These are phyloP conservation scores for Candida chilensis DNA, from an alignment of 805 yeast genomes.

Conservation along the genomic window DNA sequence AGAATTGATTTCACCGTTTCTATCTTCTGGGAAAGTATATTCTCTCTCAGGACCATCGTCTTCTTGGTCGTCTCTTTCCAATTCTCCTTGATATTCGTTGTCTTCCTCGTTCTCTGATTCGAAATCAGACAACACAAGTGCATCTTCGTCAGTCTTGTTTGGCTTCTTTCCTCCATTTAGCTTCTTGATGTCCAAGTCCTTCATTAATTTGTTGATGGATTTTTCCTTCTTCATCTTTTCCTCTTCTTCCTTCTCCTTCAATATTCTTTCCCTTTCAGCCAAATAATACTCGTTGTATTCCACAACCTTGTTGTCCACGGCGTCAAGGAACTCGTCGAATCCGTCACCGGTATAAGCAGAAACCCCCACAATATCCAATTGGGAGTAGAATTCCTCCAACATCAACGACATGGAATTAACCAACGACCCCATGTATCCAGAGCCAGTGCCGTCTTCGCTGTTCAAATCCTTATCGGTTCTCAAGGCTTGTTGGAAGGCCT, in stretches of 20 bases:
- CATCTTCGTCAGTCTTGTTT: constrained; percentile 15
- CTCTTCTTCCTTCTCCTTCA: constrained; percentile 67
- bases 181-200: constrained; percentile 65
- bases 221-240: constrained; percentile 66
- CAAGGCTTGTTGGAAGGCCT: constrained; percentile 76
- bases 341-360: constrained; percentile 93
- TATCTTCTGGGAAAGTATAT: constrained; percentile 62
- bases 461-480: constrained; percentile 57
- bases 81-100: constrained; percentile 35
- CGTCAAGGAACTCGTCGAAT: constrained; percentile 79
- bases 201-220: constrained; percentile 66
- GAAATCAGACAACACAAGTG: constrained; percentile 42
- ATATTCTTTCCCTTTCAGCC: constrained; percentile 76
- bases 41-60: constrained; percentile 43
- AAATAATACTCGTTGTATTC: constrained; percentile 81
- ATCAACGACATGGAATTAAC: constrained; percentile 93
- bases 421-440: constrained; percentile 91
- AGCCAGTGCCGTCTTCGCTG: constrained; percentile 47
- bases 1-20: constrained; percentile 50
- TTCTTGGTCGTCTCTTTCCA: constrained; percentile 30
- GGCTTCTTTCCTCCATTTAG: constrained; percentile 7
- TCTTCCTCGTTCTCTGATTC: constrained; percentile 39
- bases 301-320: constrained; percentile 77
- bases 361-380: constrained; percentile 86
- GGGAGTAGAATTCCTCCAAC: constrained; percentile 93